Evolutionary conservation across 2,329 filamentous ascomycete genomes (phyloP), one percentile per base, ranked within the genome.

Genomic region (Teratosphaeria viscida): DNA sequence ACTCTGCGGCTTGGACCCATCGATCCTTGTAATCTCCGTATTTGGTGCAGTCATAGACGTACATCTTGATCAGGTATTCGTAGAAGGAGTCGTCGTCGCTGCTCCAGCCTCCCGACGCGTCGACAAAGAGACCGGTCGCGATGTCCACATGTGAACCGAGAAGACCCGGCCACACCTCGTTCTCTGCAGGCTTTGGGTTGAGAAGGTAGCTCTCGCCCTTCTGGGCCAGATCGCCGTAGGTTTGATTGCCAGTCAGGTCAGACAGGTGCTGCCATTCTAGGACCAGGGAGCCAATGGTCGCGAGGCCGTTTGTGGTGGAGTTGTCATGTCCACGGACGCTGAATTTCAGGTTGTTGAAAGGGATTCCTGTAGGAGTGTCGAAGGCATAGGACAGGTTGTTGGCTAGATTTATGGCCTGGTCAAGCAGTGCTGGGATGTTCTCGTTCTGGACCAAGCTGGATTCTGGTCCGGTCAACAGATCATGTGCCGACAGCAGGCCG

Each of bases 21-120:
- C 55, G 29, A 16, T 56, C 55, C 26, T 37, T 29, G 10, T 39
- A 56, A n/a, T 56, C 6, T 3, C 34, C 35, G 37, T 34, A 56
- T 19, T 34, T 29, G 19, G 34, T 16, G 16, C 16, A 16, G 35
- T 39, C 32, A 27, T 56, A 56, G 32, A 56, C 55, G 27, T 56
- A 56, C 55, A 56, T 56, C 55, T 56, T 56, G 37, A 56, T 56
- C 16, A 56, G 23, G 27, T 56, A 56, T 23, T 56, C 55, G 32
- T 56, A 56, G 6, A 56, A 56, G 8, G 27, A 34, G 26, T 56
- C 55, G 8, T 39, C 39, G 7, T 34, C 14, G 16, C 32, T 27
- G 26, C 26, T 47, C 55, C 55, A 56, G 26, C 55, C 55, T 1
- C 55, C 55, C 12, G 7, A 11, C 16, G 55, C 55, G 8, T 56